Base-by-base conservation (phyloP, 345 rosid species). In the Kernera saxatilis region DNA sequence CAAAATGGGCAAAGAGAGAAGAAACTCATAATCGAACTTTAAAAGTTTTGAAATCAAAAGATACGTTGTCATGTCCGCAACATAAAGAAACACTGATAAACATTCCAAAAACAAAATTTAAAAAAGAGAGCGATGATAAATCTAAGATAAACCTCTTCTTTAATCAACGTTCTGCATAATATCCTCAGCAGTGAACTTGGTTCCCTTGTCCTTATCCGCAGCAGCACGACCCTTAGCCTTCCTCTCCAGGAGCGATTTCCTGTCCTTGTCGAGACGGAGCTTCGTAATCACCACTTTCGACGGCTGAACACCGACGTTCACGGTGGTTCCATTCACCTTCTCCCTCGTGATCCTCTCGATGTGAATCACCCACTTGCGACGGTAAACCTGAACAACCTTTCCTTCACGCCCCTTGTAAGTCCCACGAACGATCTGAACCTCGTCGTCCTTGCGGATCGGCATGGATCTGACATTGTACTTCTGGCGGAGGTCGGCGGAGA, bases 351-450 rank as follows among this genome's bases (percentile, higher is more conserved):
- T 87, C 23, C 90, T 85, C 81, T 89, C 96, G 49, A 89, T 75
- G 86, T 89, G 96, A 66, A 89, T 87, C 41, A 89, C 96, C 96
- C 96, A 89, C 36, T 89, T 89, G 14, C 85, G 77, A 36, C 92
- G 88, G 80, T 89, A 89, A 0, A 89, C 92, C 69, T 85, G 92
- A 3, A 89, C 92, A 0, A 89, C 90, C 60, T 89, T 89, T 1
- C 96, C 96, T 29, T 89, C 92, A 10, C 96, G 88, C 8, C 96
- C 96, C 60, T 87, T 89, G 85, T 71, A 89, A 1, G 96, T 87
- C 0, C 96, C 96, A 2, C 96, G 90, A 1, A 87, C 96, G 6
- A 89, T 83, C 84, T 85, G 92, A 0, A 89, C 92, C 80, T 89
- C 96, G 55, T 89, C 96, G 77, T 89, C 96, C 62, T 89, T 89